Base-by-base conservation (phyloP, 305 asterid species). In the Solanum hybrid region DNA sequence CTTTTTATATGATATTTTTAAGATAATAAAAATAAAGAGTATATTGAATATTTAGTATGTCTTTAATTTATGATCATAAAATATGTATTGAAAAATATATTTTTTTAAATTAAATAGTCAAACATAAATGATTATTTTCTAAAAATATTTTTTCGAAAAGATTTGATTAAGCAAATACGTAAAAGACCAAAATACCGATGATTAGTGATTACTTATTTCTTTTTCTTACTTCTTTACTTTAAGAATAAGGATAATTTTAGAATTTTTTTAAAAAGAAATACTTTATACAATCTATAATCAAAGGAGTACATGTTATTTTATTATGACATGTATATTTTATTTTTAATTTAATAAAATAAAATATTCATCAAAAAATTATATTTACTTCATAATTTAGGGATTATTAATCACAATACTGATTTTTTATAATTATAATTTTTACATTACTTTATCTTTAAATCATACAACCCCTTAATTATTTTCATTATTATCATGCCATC, bases 391-490 rank as follows among this genome's bases (percentile, higher is more conserved):
- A 77, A 77, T 32, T 32, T 77, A 7, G 82, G 1, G 14, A 77
- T 77, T 77, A 77, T 17, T 1, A 77, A 77, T 77, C 14, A 32
- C 2, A 32, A 32, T 32, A 77, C 1, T 77, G 1, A 0, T 0
- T 15, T 15, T 32, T 32, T 77, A 3, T 15, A 3, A 15, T 32
- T 32, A 31, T 31, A 31, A 76, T 4, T 17, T 6, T 0, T 10
- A 77, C 0, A 77, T 77, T 15, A 17, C 14, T 4, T 17, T 32
- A 76, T 29, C n/a, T 31, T 31, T 0, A 29, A 76, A 31, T 20
- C 12, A 31, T 33, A 76, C 70, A 0, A 31, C 1, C 37, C 0
- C 0, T 15, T 31, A 76, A 4, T 76, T 31, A 76, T 7, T 75
- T 73, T 76, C 0, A 31, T 1, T 12, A 34, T 22, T n/a, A 41